Evolutionary conservation across 805 yeast species (phyloP), one percentile per base, ranked within the genome.

Genomic region (Kregervanrija fluxuum): DNA sequence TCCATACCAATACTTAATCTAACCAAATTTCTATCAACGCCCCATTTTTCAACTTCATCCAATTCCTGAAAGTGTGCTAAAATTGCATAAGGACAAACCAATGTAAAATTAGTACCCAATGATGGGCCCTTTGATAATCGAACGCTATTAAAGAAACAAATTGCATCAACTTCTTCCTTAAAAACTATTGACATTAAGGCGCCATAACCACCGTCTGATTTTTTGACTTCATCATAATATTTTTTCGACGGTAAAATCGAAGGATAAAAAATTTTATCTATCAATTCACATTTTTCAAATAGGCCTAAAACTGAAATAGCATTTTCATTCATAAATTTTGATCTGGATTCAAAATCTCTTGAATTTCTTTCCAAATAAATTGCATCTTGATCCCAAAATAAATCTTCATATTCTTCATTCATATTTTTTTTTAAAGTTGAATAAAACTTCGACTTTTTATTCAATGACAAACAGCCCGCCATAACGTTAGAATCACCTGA

Each of bases 401-500:
- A 64, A 56, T 91, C 97, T 54, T 80, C 86, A 60, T 75, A 87
- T 38, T 73, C 71, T 8, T 69, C 67, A 45, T 72, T 55, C 52
- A 80, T 69, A 53, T 73, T 73, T 35, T 60, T 46, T 57, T 80
- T 80, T 46, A 86, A 71, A 44, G 43, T 47, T 2, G 53, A 45
- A 66, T 76, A 89, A 49, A 56, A 63, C 36, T 62, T 65, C 8
- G 90, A 73, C 5, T 69, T 55, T 5, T 90, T 84, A 58, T 91
- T 93, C 54, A 93, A 66, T 5, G 88, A 80, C 49, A 90, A 63
- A 11, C 91, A 80, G 3, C 99, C 99, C 0, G 89, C 96, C 91
- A 91, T 85, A 42, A 91, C 97, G 57, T 91, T 89, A 31, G 95
- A 83, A 61, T 88, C 96, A 17, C 98, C 97, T 33, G 91, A 81